These are phyloP conservation scores for Erysimum cheiranthoides DNA, from an alignment of 345 rosid genomes.

Conservation along the genomic window DNA sequence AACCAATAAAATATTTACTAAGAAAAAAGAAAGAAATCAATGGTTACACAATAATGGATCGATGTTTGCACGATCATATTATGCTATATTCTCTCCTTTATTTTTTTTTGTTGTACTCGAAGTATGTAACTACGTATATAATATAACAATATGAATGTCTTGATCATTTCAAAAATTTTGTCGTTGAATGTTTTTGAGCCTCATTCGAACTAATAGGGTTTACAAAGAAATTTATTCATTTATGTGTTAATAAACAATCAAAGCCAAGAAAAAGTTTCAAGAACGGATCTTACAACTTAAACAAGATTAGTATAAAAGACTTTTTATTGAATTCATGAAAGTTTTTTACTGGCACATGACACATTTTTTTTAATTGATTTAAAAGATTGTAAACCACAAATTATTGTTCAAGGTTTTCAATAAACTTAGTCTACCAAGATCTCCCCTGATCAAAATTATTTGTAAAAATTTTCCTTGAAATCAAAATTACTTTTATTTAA, in stretches of 20 bases:
- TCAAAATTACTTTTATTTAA: constrained; percentile 14
- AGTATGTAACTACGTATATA: background rate
- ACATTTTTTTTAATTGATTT: background rate
- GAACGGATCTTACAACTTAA: no score
- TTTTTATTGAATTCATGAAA: no score
- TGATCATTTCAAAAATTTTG: background rate
- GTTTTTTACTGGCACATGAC: background rate
- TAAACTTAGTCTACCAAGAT: constrained; percentile 12
- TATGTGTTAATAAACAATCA: no score
- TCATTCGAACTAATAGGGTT: background rate
- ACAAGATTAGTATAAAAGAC: no score
- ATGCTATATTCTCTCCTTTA: background rate
- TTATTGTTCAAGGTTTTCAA: background rate
- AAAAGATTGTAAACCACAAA: background rate
- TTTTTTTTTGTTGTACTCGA: background rate
- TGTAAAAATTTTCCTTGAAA: background rate
- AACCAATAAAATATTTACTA: background rate
- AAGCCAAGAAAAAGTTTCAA: no score
- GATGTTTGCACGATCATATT: background rate
- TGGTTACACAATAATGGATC: background rate
- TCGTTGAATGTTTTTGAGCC: background rate
- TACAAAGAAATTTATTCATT: background rate
- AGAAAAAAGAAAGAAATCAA: background rate
- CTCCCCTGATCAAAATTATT: background rate
- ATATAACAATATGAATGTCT: background rate